These are phyloP conservation scores for Arthroderma uncinatum DNA, from an alignment of 2,329 filamentous ascomycete species.

Conservation along the genomic window DNA sequence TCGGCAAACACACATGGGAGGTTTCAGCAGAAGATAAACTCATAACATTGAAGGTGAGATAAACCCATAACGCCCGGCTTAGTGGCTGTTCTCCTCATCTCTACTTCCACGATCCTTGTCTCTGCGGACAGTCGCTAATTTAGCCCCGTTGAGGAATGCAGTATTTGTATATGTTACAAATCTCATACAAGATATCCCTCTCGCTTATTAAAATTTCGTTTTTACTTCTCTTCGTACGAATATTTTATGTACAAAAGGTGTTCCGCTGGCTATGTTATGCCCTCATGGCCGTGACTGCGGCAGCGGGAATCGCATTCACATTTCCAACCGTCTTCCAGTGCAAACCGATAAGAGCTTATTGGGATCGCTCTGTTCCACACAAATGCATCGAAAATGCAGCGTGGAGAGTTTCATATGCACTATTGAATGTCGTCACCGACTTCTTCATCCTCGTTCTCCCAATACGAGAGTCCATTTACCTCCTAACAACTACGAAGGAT, in stretches of 20 bases:
- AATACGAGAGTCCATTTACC: conserved; percentile 16
- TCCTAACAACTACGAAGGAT: conserved; percentile 15
- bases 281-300: conserved; percentile 7
- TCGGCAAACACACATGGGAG: conserved; percentile 19
- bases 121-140: neutral
- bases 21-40: conserved; percentile 3
- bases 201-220: conserved; percentile 12
- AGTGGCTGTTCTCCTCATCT: neutral
- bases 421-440: conserved; percentile 22
- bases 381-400: conserved; percentile 19
- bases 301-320: conserved; percentile 16
- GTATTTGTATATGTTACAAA: conserved; percentile 7
- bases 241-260: conserved; percentile 9
- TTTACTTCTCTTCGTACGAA: conserved; percentile 13
- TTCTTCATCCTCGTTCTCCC: conserved; percentile 19
- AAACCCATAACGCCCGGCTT: neutral
- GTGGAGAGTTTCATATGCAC: conserved; percentile 18
- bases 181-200: conserved; percentile 10
- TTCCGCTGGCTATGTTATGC: conserved; percentile 11
- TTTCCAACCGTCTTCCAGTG: conserved; percentile 20
- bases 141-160: neutral
- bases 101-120: neutral
- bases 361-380: conserved; percentile 16
- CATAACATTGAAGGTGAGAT: conserved; percentile 7
- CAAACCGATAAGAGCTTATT: conserved; percentile 17